Conservation (phyloP, 1,284 basidiomycete genomes). For the Wolfiporia cocos region DNA sequence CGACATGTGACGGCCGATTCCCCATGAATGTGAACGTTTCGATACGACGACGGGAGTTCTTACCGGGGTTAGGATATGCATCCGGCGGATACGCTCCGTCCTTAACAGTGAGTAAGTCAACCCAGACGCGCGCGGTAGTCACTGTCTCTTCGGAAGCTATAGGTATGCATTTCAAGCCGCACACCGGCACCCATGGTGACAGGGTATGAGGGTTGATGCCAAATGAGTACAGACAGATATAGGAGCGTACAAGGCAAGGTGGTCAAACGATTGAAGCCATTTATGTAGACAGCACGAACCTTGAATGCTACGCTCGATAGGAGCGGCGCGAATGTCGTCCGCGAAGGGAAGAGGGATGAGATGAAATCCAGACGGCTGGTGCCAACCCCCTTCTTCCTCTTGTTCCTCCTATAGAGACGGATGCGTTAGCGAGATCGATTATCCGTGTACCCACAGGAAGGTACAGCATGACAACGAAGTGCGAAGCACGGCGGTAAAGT, state of each 20-base stretch:
- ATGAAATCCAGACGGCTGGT: constrained; percentile 88
- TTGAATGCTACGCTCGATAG: constrained; percentile 49
- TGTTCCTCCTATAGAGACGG: constrained; percentile 55
- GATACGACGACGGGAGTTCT: too few species aligned
- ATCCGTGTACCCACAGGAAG: not conserved
- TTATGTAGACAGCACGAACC: constrained; percentile 31
- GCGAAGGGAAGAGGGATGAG: constrained; percentile 88
- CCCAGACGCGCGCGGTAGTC: constrained; percentile 66
- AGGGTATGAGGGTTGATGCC: not conserved
- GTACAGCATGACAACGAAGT: not conserved
- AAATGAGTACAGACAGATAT: not conserved
- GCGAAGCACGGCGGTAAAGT: constrained; percentile 9
- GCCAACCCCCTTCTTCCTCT: constrained; percentile 68
- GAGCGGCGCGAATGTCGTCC: constrained; percentile 86
- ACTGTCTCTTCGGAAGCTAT: constrained; percentile 67
- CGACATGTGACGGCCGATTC: too few species aligned
- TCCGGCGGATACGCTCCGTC: constrained; percentile 81
- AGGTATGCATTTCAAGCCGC: constrained; percentile 4
- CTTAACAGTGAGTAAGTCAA: constrained; percentile 77
- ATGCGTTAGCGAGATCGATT: constrained; percentile 1
- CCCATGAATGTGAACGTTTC: too few species aligned
- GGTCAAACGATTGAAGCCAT: not conserved
- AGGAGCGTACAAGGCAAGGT: not conserved
- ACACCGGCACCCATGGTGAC: too few species aligned
- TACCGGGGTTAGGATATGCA: constrained; percentile 89